phyloP scores from a whole-genome alignment of 164 flowering plant genomes.

The Stephania japonica region DNA sequence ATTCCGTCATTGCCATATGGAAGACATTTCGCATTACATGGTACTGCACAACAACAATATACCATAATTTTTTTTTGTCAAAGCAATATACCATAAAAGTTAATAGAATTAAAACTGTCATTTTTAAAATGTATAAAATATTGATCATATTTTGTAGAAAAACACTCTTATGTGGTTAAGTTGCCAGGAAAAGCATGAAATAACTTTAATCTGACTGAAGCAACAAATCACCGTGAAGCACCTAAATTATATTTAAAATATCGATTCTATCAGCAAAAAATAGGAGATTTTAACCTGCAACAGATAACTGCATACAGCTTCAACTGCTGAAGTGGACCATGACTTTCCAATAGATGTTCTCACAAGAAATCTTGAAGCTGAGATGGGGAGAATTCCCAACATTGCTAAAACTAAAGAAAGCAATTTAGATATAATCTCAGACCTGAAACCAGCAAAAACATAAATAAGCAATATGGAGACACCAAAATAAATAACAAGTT shows the following conservation, averaged over 20 bases:
- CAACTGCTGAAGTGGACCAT: conserved; percentile 66
- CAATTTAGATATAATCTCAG: conserved; percentile 27
- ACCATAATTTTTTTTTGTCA: too few species aligned
- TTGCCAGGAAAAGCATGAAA: too few species aligned
- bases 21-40: conserved; percentile 64
- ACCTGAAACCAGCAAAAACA: conserved; percentile 36
- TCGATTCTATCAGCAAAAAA: neutral
- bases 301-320: conserved; percentile 55
- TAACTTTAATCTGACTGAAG: neutral
- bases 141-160: too few species aligned
- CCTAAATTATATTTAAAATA: neutral
- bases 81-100: too few species aligned
- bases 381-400: conserved; percentile 52
- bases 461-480: neutral
- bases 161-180: too few species aligned
- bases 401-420: conserved; percentile 42
- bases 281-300: conserved; percentile 38
- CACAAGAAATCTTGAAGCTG: conserved; percentile 37
- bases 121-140: too few species aligned
- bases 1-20: conserved; percentile 84
- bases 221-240: neutral
- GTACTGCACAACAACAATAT: conserved; percentile 47
- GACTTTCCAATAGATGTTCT: conserved; percentile 48
- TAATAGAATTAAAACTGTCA: too few species aligned
- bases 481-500: neutral